These are phyloP conservation scores for Globisporangium ultimum DNA, from an alignment of 352 stramenopile species.

Conservation along the genomic window DNA sequence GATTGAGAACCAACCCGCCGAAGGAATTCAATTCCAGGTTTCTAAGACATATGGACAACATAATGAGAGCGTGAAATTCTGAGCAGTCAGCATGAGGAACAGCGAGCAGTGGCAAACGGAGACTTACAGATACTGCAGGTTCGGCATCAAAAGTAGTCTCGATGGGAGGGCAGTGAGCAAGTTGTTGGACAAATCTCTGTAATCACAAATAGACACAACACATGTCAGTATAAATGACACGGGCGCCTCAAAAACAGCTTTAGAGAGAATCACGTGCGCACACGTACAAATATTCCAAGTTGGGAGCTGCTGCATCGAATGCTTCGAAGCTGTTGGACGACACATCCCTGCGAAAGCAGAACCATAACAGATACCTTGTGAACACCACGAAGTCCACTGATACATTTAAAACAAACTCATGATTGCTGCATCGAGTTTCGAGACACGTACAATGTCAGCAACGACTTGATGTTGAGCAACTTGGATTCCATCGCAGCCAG, in stretches of 20 bases:
- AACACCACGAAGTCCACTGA: background rate
- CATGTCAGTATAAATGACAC: background rate
- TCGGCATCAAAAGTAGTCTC: conserved; percentile 9
- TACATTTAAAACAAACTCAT: background rate
- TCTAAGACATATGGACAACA: background rate
- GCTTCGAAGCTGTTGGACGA: conserved; percentile 15
- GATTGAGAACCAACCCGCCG: conserved; percentile 1
- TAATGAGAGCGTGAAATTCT: background rate
- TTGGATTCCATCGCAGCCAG: conserved; percentile 9
- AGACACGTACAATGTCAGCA: conserved; percentile 8
- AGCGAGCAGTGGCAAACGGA: background rate
- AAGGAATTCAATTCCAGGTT: conserved; percentile 14
- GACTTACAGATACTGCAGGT: conserved; percentile 14
- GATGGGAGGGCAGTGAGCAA: conserved; percentile 9
- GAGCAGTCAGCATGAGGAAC: background rate
- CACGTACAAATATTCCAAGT: conserved; percentile 14
- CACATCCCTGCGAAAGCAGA: conserved; percentile 7
- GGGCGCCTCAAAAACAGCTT: background rate
- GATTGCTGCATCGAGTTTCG: background rate
- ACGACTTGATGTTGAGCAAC: conserved; percentile 10
- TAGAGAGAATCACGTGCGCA: background rate
- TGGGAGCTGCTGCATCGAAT: conserved; percentile 8
- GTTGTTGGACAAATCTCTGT: conserved; percentile 16
- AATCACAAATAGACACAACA: background rate
- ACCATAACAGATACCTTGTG: background rate